phyloP scores from a whole-genome alignment of 768 basidiomycete species.

The Suillus subaureus region DNA sequence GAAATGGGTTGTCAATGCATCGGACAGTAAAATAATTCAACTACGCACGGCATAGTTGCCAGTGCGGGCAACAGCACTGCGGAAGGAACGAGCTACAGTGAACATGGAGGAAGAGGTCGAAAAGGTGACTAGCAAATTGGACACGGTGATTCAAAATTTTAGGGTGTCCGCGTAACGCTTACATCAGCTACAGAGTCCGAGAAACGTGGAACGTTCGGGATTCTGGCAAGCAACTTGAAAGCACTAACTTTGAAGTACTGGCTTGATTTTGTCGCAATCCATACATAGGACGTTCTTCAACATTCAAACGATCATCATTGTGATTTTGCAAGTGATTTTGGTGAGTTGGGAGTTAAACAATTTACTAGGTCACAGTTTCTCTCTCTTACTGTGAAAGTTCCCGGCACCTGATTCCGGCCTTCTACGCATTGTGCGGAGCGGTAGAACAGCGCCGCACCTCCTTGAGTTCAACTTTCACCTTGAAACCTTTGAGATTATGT shows the following conservation, averaged over 20 bases:
- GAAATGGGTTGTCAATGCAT: slow-evolving; percentile 15
- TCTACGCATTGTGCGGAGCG: background rate
- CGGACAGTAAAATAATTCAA: background rate
- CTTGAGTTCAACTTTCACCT: background rate
- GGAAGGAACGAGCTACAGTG: slow-evolving; percentile 65
- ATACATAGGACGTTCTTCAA: background rate
- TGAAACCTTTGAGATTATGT: slow-evolving; percentile 18
- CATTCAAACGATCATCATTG: background rate
- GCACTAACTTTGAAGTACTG: too few species aligned
- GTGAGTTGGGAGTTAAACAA: too few species aligned
- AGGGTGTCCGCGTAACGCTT: slow-evolving; percentile 30
- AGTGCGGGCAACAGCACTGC: slow-evolving; percentile 57
- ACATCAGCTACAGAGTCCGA: slow-evolving; percentile 9
- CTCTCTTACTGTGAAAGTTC: background rate
- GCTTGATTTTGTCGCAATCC: background rate
- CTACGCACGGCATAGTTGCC: slow-evolving; percentile 64
- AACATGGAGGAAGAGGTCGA: slow-evolving; percentile 65
- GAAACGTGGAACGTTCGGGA: slow-evolving; percentile 20
- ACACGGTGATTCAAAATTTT: slow-evolving; percentile 50
- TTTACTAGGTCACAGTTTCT: background rate
- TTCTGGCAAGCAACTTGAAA: background rate
- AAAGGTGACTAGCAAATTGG: slow-evolving; percentile 30
- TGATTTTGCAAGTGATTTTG: background rate
- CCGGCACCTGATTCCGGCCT: background rate
- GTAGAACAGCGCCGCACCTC: background rate